Conservation (phyloP, 2,329 filamentous ascomycete genomes). For the Macrophomina pseudophaseolina region DNA sequence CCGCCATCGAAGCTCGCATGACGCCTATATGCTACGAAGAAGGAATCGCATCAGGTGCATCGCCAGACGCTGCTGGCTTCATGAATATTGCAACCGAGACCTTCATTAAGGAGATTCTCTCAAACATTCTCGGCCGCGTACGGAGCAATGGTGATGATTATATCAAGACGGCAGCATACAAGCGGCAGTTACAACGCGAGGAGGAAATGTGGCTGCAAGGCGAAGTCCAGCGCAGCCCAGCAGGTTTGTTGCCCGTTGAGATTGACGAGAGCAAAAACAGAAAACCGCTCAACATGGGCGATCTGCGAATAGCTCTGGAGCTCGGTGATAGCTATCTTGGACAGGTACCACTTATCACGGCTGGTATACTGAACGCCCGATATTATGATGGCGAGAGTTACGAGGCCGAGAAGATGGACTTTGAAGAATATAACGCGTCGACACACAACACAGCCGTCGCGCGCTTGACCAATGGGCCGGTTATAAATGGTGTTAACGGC, state of each 20-base stretch:
- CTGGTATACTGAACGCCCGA: slow-evolving; percentile 67
- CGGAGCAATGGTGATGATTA: slow-evolving; percentile 59
- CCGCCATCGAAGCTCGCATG: slow-evolving; percentile 64
- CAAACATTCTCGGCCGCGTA: slow-evolving; percentile 59
- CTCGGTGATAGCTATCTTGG: slow-evolving; percentile 77
- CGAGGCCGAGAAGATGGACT: slow-evolving; percentile 20
- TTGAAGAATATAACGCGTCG: slow-evolving; percentile 16
- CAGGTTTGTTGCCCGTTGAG: slow-evolving; percentile 80
- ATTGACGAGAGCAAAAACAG: slow-evolving; percentile 75
- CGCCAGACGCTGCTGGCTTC: slow-evolving; percentile 61
- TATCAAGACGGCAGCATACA: slow-evolving; percentile 80
- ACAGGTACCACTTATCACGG: slow-evolving; percentile 76
- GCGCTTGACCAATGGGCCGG: slow-evolving; percentile 20
- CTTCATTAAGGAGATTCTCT: slow-evolving; percentile 66
- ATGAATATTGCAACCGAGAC: slow-evolving; percentile 67
- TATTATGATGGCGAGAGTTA: slow-evolving; percentile 64
- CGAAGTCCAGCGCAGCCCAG: slow-evolving; percentile 74
- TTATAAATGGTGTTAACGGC: slow-evolving; percentile 32
- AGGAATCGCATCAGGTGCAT: slow-evolving; percentile 61
- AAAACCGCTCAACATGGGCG: slow-evolving; percentile 74
- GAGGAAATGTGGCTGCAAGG: slow-evolving; percentile 76
- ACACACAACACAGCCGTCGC: slow-evolving; percentile 10
- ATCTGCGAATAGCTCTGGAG: slow-evolving; percentile 76
- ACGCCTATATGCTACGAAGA: slow-evolving; percentile 70
- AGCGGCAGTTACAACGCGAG: slow-evolving; percentile 74